Percentiles rank a stretch among this genome's conserved stretches.
Evolutionary conservation across 257 asterid species (phyloP).

Genomic region (Gentiana dahurica): DNA sequence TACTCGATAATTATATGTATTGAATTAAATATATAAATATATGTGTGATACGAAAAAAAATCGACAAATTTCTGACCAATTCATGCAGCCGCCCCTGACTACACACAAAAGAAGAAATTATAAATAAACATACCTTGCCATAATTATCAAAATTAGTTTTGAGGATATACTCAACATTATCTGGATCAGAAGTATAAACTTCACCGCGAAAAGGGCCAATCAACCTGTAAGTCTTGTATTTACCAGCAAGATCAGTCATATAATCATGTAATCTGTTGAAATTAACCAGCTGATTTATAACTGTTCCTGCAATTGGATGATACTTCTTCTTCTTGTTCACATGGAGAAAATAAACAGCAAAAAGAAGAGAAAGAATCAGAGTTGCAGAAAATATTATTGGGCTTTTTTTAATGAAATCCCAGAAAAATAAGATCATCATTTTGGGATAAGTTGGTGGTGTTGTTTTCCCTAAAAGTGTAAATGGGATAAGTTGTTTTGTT

Average conservation of each 20-base stretch:
- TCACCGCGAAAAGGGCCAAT: slow-evolving; percentile 40
- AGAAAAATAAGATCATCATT: not conserved
- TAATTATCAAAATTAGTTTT: slow-evolving; percentile 53
- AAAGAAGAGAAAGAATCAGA: slow-evolving; percentile 8
- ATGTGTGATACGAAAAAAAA: no score
- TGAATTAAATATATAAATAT: no score
- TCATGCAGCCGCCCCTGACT: no score
- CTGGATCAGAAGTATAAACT: slow-evolving; percentile 56
- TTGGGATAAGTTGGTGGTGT: not conserved
- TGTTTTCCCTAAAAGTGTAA: no score
- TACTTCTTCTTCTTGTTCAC: slow-evolving; percentile 25
- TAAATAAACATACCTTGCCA: slow-evolving; percentile 36
- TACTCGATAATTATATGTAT: no score
- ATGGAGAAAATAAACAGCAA: slow-evolving; percentile 11
- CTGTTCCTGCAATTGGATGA: slow-evolving; percentile 63
- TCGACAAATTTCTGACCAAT: no score
- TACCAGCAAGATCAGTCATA: slow-evolving; percentile 53
- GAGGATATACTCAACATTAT: slow-evolving; percentile 55
- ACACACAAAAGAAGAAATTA: no score
- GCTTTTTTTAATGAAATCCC: slow-evolving; percentile 12
- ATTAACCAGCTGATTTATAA: slow-evolving; percentile 39
- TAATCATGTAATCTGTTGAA: slow-evolving; percentile 51
- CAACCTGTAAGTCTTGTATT: slow-evolving; percentile 47
- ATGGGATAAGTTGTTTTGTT: no score
- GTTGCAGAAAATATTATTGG: slow-evolving; percentile 16